phyloP scores from a whole-genome alignment of 352 stramenopile species.

The Phytophthora sojae region DNA sequence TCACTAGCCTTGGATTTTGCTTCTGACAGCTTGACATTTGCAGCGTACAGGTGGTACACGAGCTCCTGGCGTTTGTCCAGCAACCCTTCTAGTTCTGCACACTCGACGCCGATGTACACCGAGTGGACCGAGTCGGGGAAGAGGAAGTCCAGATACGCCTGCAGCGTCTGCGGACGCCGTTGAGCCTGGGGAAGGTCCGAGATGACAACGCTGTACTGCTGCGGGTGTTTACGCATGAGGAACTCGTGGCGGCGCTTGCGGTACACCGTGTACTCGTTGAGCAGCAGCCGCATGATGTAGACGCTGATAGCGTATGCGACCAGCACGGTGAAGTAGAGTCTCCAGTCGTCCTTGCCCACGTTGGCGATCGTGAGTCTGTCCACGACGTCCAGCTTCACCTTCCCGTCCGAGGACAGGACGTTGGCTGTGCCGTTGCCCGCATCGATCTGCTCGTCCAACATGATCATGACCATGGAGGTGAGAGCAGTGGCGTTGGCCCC shows the following conservation, averaged over 20 bases:
- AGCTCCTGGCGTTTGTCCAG: conserved; percentile 61
- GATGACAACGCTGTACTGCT: conserved; percentile 82
- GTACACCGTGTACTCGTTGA: conserved; percentile 67
- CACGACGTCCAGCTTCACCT: conserved; percentile 62
- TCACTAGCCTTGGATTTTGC: conserved; percentile 32
- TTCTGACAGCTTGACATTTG: conserved; percentile 52
- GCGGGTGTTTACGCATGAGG: conserved; percentile 56
- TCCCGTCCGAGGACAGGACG: conserved; percentile 33
- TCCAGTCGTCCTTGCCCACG: conserved; percentile 66
- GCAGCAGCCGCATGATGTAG: conserved; percentile 66
- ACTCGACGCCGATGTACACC: conserved; percentile 82
- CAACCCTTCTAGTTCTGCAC: conserved; percentile 58
- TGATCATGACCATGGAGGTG: conserved; percentile 40
- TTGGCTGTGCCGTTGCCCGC: conserved; percentile 19
- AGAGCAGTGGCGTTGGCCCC: conserved; percentile 21
- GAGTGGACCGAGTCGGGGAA: conserved; percentile 70
- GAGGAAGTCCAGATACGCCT: conserved; percentile 72
- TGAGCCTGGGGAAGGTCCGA: conserved; percentile 66
- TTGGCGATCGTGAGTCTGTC: conserved; percentile 78
- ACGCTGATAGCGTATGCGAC: conserved; percentile 58
- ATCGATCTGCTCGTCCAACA: conserved; percentile 31
- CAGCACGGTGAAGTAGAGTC: conserved; percentile 68
- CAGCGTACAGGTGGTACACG: conserved; percentile 60
- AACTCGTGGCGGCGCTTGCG: conserved; percentile 72
- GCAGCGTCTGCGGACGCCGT: conserved; percentile 61